Conservation (phyloP, 306 rosid genomes). For the Sesbania bispinosa region DNA sequence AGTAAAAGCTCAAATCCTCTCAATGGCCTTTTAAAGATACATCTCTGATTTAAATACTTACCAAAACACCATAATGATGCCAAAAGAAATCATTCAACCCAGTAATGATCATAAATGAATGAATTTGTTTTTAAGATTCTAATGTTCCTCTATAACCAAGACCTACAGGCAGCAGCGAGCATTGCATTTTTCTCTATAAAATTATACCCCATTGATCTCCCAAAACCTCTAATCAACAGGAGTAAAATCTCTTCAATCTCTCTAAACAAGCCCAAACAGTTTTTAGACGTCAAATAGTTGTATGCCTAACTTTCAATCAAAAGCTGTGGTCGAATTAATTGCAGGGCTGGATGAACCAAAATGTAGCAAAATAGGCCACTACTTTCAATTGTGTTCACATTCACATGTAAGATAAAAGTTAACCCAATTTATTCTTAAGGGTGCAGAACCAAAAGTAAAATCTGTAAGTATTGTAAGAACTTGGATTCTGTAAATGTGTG, state of each 20-base stretch:
- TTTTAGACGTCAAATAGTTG: not conserved
- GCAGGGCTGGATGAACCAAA: conserved; percentile 8
- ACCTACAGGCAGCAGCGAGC: not conserved
- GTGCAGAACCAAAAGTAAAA: conserved; percentile 22
- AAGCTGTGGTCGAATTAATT: conserved; percentile 3
- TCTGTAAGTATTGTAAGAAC: not conserved
- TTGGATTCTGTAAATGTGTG: not conserved
- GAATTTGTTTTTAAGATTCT: not conserved
- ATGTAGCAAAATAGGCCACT: conserved; percentile 9
- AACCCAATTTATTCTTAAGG: not conserved
- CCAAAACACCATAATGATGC: not conserved
- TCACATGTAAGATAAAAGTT: not conserved
- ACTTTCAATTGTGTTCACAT: conserved; percentile 9
- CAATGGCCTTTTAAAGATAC: not conserved
- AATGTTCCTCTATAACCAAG: not conserved
- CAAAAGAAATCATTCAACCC: not conserved
- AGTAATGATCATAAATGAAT: not conserved
- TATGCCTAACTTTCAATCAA: conserved; percentile 4
- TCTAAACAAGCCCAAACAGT: not conserved
- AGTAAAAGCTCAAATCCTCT: not conserved
- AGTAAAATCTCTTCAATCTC: not conserved
- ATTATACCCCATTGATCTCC: not conserved
- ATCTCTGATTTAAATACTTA: not conserved
- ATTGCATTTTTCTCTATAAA: not conserved
- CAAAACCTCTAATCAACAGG: not conserved